A percentile compares a stretch with the other conserved stretches of the same genome.
phyloP scores from a whole-genome alignment of 768 basidiomycete species.

The Boletus rex-veris region DNA sequence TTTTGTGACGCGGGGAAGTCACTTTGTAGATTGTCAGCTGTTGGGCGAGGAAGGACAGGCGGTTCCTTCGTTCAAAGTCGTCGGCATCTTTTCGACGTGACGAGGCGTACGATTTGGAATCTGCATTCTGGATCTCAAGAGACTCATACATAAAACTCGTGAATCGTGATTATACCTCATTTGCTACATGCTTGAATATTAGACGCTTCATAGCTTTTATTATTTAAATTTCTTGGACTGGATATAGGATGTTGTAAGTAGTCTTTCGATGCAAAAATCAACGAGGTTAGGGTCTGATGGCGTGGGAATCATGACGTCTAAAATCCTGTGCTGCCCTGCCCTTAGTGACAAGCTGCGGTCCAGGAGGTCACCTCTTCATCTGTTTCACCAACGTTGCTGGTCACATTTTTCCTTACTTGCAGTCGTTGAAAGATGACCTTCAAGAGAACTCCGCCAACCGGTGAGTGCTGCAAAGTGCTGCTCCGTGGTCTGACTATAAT shows the following conservation, averaged over 20 bases:
- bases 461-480: conserved; percentile 3
- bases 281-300: background rate
- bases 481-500: background rate
- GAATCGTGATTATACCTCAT: too few relatives aligned
- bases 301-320: conserved; percentile 25
- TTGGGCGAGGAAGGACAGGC: too few relatives aligned
- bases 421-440: conserved; percentile 10
- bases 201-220: background rate
- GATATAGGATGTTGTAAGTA: too few relatives aligned
- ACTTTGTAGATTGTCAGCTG: too few relatives aligned
- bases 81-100: too few relatives aligned
- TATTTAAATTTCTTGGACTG: background rate
- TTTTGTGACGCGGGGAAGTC: too few relatives aligned
- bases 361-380: background rate
- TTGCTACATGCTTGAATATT: background rate
- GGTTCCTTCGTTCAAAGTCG: too few relatives aligned
- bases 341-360: background rate
- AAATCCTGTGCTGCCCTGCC: conserved; percentile 4
- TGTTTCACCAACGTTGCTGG: background rate
- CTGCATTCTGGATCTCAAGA: background rate
- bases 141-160: too few relatives aligned
- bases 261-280: too few relatives aligned
- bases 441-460: conserved; percentile 10
- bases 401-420: background rate
- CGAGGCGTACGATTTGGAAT: too few relatives aligned